Evolutionary conservation across 1,139 yeast species (phyloP), one percentile per base, ranked within the genome.

Genomic region (Suhomyces guaymorum): DNA sequence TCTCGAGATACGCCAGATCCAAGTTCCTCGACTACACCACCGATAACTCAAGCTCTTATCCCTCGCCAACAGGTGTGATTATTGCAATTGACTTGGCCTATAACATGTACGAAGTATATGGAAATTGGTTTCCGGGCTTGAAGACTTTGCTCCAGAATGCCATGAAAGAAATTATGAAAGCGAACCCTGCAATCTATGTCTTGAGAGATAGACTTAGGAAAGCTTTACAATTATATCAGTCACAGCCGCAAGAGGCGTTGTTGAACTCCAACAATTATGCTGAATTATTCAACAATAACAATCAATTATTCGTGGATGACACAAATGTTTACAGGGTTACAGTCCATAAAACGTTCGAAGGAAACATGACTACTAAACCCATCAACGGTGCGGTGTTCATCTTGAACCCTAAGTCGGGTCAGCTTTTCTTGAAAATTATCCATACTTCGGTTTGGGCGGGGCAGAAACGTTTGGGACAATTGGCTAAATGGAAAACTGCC

Each of bases 391-490:
- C 95, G 2, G 77, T 90, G 7, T 88, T 92, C 54, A 88, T 88
- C 47, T 66, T 92, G 53, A 87, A 92, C 53, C 97, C 98, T 1
- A 79, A 82, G 47, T 77, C 92, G 4, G 97, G 97, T 20, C 96
- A 90, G 55, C 62, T 92, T 27, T 89, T 85, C 55, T 69, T 92
- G 61, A 89, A 88, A 54, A 78, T 92, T 35, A 88, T 94, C 42
- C 98, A 92, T 53, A 88, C 95, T 0, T 85, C 95, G 6, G 96
- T 89, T 1, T 94, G 97, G 95, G 83, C 96, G 2, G 99, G 99
- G 11, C 97, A 94, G 58, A 90, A 89, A 53, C 83, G 97, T 51
- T 70, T 92, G 47, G 87, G 95, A 18, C 97, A 92, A 56, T 67
- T 94, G 43, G 94, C 97, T 1, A 92, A 92, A 56, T 94, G 98